phyloP scores from a whole-genome alignment of 169 alveolate species.

The Plasmodium vivax region DNA sequence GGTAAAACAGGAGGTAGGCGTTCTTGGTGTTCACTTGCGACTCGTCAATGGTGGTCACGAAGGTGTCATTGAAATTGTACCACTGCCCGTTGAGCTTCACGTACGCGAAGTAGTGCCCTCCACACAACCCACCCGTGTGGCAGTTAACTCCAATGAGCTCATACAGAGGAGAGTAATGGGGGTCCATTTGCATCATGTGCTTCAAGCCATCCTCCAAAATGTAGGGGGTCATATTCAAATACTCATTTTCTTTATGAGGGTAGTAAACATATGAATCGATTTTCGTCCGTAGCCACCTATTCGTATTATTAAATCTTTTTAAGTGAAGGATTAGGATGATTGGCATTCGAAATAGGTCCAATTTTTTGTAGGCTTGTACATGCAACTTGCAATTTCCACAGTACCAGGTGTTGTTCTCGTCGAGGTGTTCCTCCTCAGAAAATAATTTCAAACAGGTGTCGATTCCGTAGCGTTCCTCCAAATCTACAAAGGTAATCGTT shows the following conservation, averaged over 20 bases:
- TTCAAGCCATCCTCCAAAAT: constrained; percentile 72
- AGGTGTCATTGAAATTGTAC: constrained; percentile 80
- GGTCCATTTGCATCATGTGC: constrained; percentile 73
- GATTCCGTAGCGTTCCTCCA: constrained; percentile 45
- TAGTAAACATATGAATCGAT: constrained; percentile 70
- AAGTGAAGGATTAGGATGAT: constrained; percentile 89
- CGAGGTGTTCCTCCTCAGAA: constrained; percentile 87
- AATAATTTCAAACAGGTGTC: constrained; percentile 86
- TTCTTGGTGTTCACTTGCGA: constrained; percentile 42
- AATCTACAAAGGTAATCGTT: constrained; percentile 39
- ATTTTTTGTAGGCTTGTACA: constrained; percentile 89
- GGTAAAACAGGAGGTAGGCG: constrained; percentile 57
- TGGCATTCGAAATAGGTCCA: constrained; percentile 91
- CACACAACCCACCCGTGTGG: constrained; percentile 84
- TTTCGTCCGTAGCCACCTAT: constrained; percentile 61
- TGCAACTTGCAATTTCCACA: constrained; percentile 92
- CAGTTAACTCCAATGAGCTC: constrained; percentile 83
- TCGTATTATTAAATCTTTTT: constrained; percentile 89
- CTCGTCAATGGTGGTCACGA: constrained; percentile 55
- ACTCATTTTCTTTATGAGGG: constrained; percentile 73
- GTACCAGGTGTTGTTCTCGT: constrained; percentile 90
- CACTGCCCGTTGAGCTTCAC: constrained; percentile 81
- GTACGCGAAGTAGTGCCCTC: constrained; percentile 86
- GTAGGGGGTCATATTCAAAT: constrained; percentile 75
- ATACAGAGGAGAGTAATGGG: constrained; percentile 77